Evolutionary conservation across 805 yeast species (phyloP), one percentile per base, ranked within the genome.

Genomic region (Pichia membranifaciens): DNA sequence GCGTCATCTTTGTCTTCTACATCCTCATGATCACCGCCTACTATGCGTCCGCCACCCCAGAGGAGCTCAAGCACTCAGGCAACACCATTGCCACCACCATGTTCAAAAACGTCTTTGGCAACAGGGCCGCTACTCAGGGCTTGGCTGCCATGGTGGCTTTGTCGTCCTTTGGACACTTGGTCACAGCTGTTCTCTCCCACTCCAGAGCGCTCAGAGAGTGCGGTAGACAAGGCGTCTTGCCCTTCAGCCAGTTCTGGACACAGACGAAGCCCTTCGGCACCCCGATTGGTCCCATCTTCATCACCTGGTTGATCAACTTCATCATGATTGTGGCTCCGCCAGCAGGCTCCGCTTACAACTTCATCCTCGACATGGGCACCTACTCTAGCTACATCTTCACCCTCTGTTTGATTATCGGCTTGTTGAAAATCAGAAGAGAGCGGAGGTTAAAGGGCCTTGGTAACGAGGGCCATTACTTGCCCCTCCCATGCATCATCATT

Each of bases 271-370:
- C 95, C 4, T 83, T 84, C 65, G 76, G 75, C 55, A 72, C 93
- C 2, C 95, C 95, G 38, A 65, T 78, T 52, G 76, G 80, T 38
- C 95, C 91, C 44, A 69, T 87, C 45, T 71, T 81, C 56, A 84
- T 84, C 63, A 95, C 87, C 61, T 86, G 87, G 78, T 64, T 82
- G 40, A 82, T 86, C 16, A 84, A 90, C 68, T 66, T 83, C 36
- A 71, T 87, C 44, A 81, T 88, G 42, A 78, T 87, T 51, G 59
- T 85, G 40, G 93, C 91, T 4, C 87, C 87, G 37, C 91, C 93
- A 17, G 86, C 90, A 22, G 95, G 93, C 48, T 95, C 86, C 60
- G 95, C 95, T 41, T 87, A 85, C 69, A 83, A 84, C 64, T 84
- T 87, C 62, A 79, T 87, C 55, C 63, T 84, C 64, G 86, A 87